These are phyloP conservation scores for Cinchona pubescens DNA, from an alignment of 257 asterid genomes.

Conservation along the genomic window DNA sequence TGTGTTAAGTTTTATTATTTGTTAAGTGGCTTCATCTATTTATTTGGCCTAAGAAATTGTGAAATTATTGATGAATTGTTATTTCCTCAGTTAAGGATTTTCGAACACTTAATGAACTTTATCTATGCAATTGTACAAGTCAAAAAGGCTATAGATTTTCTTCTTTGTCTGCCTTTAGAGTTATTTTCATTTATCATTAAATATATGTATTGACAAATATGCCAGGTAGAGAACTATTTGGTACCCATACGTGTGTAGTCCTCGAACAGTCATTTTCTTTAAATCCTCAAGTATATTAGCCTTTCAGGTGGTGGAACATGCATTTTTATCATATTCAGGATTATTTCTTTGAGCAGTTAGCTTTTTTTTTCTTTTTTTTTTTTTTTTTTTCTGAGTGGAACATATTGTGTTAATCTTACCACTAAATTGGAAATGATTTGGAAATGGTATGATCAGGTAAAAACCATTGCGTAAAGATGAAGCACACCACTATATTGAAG, in stretches of 20 bases:
- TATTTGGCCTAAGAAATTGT: background rate
- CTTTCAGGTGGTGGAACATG: conserved; percentile 13
- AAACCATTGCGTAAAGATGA: conserved; percentile 89
- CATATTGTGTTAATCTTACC: conserved; percentile 34
- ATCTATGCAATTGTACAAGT: background rate
- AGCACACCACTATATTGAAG: conserved; percentile 76
- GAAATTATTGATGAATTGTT: background rate
- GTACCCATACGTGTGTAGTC: background rate
- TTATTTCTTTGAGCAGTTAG: background rate
- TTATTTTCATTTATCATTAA: background rate
- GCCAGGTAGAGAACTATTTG: background rate
- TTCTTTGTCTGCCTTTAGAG: background rate
- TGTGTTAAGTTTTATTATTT: too few relatives aligned
- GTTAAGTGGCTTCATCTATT: background rate
- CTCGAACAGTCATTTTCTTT: background rate
- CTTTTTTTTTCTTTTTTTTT: too few relatives aligned
- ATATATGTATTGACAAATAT: background rate
- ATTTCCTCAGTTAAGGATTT: background rate
- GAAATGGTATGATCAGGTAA: conserved; percentile 89
- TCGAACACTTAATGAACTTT: background rate
- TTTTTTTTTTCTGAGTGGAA: background rate
- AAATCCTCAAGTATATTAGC: conserved; percentile 19
- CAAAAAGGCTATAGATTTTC: too few relatives aligned
- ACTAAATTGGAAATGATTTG: conserved; percentile 42
- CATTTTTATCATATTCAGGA: background rate